Evolutionary conservation across 2,329 filamentous ascomycete species (phyloP).

Genomic region (Trichoderma koningiopsis): DNA sequence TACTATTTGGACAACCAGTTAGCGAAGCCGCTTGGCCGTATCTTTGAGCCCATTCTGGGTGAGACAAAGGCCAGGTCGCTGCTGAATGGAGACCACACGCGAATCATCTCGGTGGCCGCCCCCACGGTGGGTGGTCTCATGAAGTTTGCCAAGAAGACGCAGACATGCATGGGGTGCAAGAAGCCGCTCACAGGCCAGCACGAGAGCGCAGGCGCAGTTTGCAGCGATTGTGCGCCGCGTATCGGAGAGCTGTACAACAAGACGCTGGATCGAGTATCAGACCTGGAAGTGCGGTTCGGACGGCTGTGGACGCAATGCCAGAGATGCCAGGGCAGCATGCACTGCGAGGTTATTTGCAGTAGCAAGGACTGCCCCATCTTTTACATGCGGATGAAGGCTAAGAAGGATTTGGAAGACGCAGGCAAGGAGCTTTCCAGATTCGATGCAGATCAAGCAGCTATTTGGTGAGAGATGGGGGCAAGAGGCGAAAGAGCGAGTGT

Average conservation of each 20-base stretch:
- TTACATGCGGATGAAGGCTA: conserved; percentile 99
- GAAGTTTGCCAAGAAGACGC: conserved; percentile 98
- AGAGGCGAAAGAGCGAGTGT: neutral
- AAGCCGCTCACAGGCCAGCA: conserved; percentile 82
- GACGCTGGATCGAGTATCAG: conserved; percentile 82
- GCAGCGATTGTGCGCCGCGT: conserved; percentile 78
- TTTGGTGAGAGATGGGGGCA: conserved; percentile 46
- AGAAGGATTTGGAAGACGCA: conserved; percentile 96
- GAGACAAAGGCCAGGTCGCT: conserved; percentile 87
- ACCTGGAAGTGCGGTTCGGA: conserved; percentile 90
- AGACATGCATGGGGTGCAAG: conserved; percentile 99
- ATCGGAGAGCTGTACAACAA: conserved; percentile 93
- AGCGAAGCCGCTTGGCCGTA: conserved; percentile 88
- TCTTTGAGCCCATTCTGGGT: conserved; percentile 96
- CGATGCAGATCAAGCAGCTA: conserved; percentile 77
- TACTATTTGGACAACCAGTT: conserved; percentile 99
- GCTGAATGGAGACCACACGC: conserved; percentile 89
- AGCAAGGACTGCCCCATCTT: conserved; percentile 98
- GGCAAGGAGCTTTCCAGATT: conserved; percentile 89
- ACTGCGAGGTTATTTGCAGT: conserved; percentile 97
- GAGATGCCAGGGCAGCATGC: conserved; percentile 94
- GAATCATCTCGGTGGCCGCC: conserved; percentile 89
- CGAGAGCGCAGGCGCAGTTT: conserved; percentile 84
- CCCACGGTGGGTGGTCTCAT: conserved; percentile 91
- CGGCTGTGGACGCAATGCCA: conserved; percentile 98